Evolutionary conservation across 2,329 filamentous ascomycete genomes (phyloP), one percentile per base, ranked within the genome.

Genomic region (Trichoderma oligosporum): DNA sequence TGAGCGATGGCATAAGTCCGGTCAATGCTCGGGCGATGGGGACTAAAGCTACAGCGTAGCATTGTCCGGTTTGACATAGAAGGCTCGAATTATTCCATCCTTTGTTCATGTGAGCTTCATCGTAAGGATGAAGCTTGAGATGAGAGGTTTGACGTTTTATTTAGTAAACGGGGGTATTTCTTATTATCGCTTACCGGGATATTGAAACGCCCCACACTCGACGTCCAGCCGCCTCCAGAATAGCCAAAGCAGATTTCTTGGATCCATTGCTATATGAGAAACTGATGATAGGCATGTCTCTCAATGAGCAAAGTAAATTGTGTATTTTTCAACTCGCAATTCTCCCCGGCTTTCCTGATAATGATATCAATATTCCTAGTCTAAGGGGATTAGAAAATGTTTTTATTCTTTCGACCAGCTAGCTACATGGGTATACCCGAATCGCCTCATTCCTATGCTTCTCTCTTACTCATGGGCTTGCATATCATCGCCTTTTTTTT

Each of bases 151-250:
- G n/a, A n/a, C n/a, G 33, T 7, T 16, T 1, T 42, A 56, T 56
- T 48, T 18, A 41, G 6, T 22, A 48, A 56, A 41, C 53, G 53
- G 44, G 35, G 53, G 46, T 39, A 25, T 44, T 38, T 45, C 46
- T 27, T 20, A 18, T 18, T n/a, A 57, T 29, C 38, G 25, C 39
- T 39, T 46, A 56, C 24, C 24, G 29, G 22, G 27, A 35, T 54
- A 36, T 35, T 2, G 22, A 20, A 20, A 31, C 2, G 25, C 38
- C 39, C 25, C 18, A 14, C 27, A 7, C 33, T 33, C 12, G n/a
- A 44, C 45, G 16, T 36, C 27, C 25, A 27, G n/a, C 9, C 41
- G 16, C 31, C n/a, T n/a, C n/a, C n/a, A n/a, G n/a, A n/a, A n/a
- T n/a, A n/a, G n/a, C n/a, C n/a, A n/a, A n/a, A n/a, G n/a, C n/a